phyloP scores from a whole-genome alignment of 345 rosid species.

The Citrus sp. region DNA sequence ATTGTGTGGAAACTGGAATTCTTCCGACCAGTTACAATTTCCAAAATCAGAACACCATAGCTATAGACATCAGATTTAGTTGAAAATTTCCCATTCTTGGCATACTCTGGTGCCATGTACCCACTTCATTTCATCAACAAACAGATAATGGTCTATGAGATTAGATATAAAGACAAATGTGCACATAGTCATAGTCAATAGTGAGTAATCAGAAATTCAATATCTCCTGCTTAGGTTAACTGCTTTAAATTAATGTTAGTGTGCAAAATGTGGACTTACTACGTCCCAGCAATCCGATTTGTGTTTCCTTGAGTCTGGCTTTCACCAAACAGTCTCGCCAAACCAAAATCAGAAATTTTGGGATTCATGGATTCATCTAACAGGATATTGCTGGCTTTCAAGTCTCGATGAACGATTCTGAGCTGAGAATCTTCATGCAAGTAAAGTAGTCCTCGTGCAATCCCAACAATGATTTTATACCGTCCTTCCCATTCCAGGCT shows the following conservation, averaged over 20 bases:
- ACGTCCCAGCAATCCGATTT: slow-evolving; percentile 26
- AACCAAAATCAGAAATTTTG: slow-evolving; percentile 30
- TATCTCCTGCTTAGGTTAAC: too few relatives aligned
- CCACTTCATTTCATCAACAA: slow-evolving; percentile 29
- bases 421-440: slow-evolving; percentile 30
- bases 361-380: slow-evolving; percentile 32
- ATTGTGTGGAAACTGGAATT: slow-evolving; percentile 16
- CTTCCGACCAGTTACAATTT: slow-evolving; percentile 41
- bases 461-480: slow-evolving; percentile 22
- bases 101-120: slow-evolving; percentile 54
- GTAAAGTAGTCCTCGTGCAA: slow-evolving; percentile 23
- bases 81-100: slow-evolving; percentile 34
- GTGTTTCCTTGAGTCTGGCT: slow-evolving; percentile 28
- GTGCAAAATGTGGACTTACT: slow-evolving; percentile 23
- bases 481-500: slow-evolving; percentile 22
- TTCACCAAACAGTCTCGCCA: slow-evolving; percentile 30
- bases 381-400: slow-evolving; percentile 29
- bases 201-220: not conserved
- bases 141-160: not conserved
- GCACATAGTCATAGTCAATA: too few relatives aligned
- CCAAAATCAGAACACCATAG: slow-evolving; percentile 44
- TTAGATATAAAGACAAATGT: too few relatives aligned
- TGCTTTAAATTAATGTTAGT: too few relatives aligned
- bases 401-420: slow-evolving; percentile 25
- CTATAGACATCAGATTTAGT: slow-evolving; percentile 44